Evolutionary conservation across 345 rosid genomes (phyloP).

Genomic region (Heritiera fomes): DNA sequence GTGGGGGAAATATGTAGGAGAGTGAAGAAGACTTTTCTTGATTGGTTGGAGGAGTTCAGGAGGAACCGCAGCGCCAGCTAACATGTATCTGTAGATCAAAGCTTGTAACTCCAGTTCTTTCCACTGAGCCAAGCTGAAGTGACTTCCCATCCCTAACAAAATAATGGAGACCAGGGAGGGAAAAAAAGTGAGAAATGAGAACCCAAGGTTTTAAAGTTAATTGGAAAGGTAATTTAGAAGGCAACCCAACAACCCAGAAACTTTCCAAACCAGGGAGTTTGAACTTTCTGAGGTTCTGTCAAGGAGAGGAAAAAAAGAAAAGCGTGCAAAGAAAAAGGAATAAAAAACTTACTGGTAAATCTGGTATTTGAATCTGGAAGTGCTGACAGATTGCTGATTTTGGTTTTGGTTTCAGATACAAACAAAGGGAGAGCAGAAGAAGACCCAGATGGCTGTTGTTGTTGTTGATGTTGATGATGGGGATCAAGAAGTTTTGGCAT

Average conservation of each 20-base stretch:
- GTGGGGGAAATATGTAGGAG: conserved; percentile 61
- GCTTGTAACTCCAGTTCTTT: conserved; percentile 97
- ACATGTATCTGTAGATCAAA: conserved; percentile 87
- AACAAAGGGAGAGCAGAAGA: conserved; percentile 74
- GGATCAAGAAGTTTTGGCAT: conserved; percentile 68
- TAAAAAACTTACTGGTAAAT: conserved; percentile 48
- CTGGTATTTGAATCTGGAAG: conserved; percentile 54
- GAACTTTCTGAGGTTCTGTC: background rate
- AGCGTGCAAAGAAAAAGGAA: conserved; percentile 2
- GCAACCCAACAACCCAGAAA: background rate
- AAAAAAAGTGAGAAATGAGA: background rate
- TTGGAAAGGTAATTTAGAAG: background rate
- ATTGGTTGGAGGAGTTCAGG: conserved; percentile 82
- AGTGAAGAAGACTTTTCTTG: conserved; percentile 74
- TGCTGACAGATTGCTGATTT: conserved; percentile 53
- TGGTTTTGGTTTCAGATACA: conserved; percentile 56
- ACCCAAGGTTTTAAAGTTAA: background rate
- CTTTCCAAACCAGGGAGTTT: conserved; percentile 5
- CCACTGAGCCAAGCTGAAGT: conserved; percentile 83
- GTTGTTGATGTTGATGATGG: conserved; percentile 29
- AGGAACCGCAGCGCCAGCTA: conserved; percentile 85
- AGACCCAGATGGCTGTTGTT: conserved; percentile 36
- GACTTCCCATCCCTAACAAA: conserved; percentile 68
- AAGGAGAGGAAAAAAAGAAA: background rate
- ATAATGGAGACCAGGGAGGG: background rate